Percentiles rank a stretch among this genome's conserved stretches.
Conservation (phyloP, 2,329 filamentous ascomycete genomes). For the Pseudogymnoascus sp. region DNA sequence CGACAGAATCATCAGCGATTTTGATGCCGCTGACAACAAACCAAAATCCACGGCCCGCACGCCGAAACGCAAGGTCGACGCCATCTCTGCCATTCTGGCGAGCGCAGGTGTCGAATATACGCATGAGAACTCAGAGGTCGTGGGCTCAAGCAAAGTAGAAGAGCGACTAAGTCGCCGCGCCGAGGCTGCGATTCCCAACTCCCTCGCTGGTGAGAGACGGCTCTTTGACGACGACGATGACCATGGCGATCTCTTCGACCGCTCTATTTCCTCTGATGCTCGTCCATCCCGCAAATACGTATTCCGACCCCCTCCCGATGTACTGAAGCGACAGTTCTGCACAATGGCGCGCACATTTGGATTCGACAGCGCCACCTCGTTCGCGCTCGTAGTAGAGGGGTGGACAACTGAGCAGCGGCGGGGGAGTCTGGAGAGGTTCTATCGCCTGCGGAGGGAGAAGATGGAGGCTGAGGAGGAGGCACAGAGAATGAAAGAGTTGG, state of each 20-base stretch:
- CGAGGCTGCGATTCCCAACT: constrained; percentile 19
- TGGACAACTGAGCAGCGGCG: constrained; percentile 80
- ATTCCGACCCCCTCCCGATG: constrained; percentile 58
- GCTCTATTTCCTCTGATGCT: constrained; percentile 12
- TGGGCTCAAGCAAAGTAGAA: constrained; percentile 89
- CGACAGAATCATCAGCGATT: constrained; percentile 43
- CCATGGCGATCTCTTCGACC: constrained; percentile 32
- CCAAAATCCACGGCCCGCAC: constrained; percentile 26
- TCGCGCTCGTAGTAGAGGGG: constrained; percentile 81
- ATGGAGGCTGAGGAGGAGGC: constrained; percentile 6
- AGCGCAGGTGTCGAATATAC: constrained; percentile 89
- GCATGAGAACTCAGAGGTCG: constrained; percentile 91
- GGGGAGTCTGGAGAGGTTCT: constrained; percentile 73
- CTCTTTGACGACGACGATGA: constrained; percentile 33
- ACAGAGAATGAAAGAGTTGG: not conserved
- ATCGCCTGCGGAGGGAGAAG: constrained; percentile 46
- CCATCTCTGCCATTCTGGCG: constrained; percentile 80
- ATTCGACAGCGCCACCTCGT: constrained; percentile 68
- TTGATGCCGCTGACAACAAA: constrained; percentile 35
- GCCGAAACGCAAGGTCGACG: constrained; percentile 49
- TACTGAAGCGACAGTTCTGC: constrained; percentile 78
- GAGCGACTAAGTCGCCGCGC: constrained; percentile 72
- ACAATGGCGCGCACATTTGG: constrained; percentile 77
- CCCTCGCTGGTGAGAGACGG: constrained; percentile 20
- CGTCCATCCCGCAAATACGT: constrained; percentile 26